Evolutionary conservation across 176 grass and related monocot genomes (phyloP), one percentile per base, ranked within the genome.

Genomic region (Musa troglodytarum): DNA sequence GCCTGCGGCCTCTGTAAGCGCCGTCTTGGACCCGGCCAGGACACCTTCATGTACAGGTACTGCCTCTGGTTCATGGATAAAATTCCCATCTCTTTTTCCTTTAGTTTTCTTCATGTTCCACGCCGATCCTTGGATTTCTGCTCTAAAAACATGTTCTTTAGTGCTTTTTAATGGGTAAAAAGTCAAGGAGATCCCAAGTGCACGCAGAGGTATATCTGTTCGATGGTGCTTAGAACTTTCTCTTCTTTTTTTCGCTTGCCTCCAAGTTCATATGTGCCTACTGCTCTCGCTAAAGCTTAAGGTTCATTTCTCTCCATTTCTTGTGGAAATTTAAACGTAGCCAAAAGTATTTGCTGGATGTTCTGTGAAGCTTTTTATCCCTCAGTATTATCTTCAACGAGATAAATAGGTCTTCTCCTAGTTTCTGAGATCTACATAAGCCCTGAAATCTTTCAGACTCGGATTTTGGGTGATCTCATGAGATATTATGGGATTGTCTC

Each of bases 11-110:
- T 98, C 86, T 98, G 94, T 82, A 80, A 78, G 16, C 94, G 94
- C 78, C 84, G 82, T 22, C 80, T 98, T 49, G 94, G 88, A 21
- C 94, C 94, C 13, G 94, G 94, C 76, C 82, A 80, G 14, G 94
- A 98, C 82, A 93, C 85, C 76, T 98, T 91, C 84, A 93, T 98
- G 90, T 98, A 98, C 76, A 98, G 85, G 94, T 96, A 83, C 50
- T 63, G 78, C 22, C 34, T 1, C 65, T 20, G 54, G 54, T 14
- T 56, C 12, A 14, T 49, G 11, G 49, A 65, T 82, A 34, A 79
- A 61, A 52, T 73, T 63, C 10, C 9, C 65, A 20, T 2, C 49
- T 28, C 26, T 28, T 28, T 63, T 72, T 69, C 1, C 12, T 10
- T 14, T 11, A 9, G 25, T 50, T 9, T 17, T 14, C 52, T 55